Evolutionary conservation across 2,329 filamentous ascomycete species (phyloP).

Genomic region (Colletotrichum camelliae): DNA sequence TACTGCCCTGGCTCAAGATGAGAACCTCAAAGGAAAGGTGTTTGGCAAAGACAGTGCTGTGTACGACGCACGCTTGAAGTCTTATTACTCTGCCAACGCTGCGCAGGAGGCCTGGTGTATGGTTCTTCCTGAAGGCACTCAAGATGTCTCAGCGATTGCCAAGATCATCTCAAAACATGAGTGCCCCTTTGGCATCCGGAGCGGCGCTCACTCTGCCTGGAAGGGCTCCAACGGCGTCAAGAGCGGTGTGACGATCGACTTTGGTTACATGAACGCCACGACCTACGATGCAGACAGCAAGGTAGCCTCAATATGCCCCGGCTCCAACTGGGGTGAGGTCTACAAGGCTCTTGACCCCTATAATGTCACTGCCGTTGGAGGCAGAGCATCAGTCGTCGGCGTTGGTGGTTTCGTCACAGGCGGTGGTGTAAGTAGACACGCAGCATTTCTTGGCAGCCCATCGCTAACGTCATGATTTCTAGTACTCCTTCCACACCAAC

Average conservation of each 20-base stretch:
- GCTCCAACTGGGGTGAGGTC: conserved; percentile 26
- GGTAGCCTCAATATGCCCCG: conserved; percentile 34
- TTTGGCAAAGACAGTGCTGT: not conserved
- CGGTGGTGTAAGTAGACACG: conserved; percentile 9
- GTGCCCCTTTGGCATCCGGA: conserved; percentile 6
- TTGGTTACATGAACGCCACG: conserved; percentile 33
- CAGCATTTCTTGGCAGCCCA: not conserved
- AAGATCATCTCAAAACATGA: conserved; percentile 20
- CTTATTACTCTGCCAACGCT: conserved; percentile 17
- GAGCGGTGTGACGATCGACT: conserved; percentile 13
- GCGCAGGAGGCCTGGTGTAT: conserved; percentile 13
- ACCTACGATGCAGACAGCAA: conserved; percentile 31
- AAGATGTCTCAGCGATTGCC: conserved; percentile 24
- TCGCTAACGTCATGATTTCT: not conserved
- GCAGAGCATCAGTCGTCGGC: conserved; percentile 27
- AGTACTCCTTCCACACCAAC: conserved; percentile 33
- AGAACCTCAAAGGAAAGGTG: conserved; percentile 21
- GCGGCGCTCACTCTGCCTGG: conserved; percentile 12
- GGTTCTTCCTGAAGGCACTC: not conserved
- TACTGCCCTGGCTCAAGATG: conserved; percentile 22
- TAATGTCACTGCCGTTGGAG: conserved; percentile 26
- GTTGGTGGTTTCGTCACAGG: conserved; percentile 29
- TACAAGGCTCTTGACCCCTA: conserved; percentile 25
- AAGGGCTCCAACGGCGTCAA: conserved; percentile 5
- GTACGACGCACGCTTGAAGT: conserved; percentile 1